phyloP scores from a whole-genome alignment of 371 early-diverging fungal species.

The Mortierella sp. region DNA sequence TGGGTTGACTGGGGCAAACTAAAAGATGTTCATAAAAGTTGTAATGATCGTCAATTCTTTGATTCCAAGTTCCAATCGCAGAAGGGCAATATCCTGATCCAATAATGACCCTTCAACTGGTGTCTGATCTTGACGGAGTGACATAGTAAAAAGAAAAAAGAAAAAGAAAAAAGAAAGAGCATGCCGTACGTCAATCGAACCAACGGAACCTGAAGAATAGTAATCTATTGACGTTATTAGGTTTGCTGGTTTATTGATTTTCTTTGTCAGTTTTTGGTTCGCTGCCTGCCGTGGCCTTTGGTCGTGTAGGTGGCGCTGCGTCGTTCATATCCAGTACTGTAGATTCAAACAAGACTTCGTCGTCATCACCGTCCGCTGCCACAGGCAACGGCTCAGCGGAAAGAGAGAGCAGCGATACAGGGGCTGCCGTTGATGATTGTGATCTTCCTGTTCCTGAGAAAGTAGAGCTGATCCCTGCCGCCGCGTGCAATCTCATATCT shows the following conservation, averaged over 20 bases:
- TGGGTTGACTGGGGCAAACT: conserved; percentile 96
- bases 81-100: background rate
- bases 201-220: background rate
- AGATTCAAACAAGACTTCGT: conserved; percentile 29
- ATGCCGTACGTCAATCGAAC: too few relatives aligned
- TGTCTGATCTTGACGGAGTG: too few relatives aligned
- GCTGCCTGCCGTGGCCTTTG: background rate
- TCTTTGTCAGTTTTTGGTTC: conserved; percentile 17
- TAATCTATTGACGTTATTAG: background rate
- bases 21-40: conserved; percentile 16
- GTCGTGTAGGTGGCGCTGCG: background rate
- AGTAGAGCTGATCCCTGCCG: conserved; percentile 34
- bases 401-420: conserved; percentile 19
- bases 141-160: too few relatives aligned
- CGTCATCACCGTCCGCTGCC: conserved; percentile 8
- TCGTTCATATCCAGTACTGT: conserved; percentile 15
- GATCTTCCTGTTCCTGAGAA: conserved; percentile 30
- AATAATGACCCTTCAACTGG: background rate
- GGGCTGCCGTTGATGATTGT: conserved; percentile 1
- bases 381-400: conserved; percentile 15
- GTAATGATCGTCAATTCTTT: background rate
- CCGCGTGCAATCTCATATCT: conserved; percentile 67
- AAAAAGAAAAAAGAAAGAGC: too few relatives aligned
- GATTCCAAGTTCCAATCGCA: background rate
- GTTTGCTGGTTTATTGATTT: conserved; percentile 2